A percentile compares a stretch with the other conserved stretches of the same genome.
phyloP scores from a whole-genome alignment of 129 eudicot species.

The Tagetes erecta region DNA sequence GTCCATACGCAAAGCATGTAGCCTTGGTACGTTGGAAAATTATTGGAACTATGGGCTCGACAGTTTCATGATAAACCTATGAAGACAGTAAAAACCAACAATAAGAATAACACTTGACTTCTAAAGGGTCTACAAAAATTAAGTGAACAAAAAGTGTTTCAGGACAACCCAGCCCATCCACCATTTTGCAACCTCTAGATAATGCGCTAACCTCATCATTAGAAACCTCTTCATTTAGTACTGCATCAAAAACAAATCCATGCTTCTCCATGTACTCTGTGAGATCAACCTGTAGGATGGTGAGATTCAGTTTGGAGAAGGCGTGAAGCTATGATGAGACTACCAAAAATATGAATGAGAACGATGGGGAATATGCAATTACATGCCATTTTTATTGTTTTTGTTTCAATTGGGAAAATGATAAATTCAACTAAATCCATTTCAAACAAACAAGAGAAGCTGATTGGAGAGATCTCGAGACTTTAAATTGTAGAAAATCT shows the following conservation, averaged over 20 bases:
- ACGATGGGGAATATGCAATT: background rate
- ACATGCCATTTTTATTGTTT: constrained; percentile 7
- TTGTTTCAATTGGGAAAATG: constrained; percentile 6
- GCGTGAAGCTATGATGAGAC: constrained; percentile 14
- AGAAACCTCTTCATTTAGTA: constrained; percentile 92
- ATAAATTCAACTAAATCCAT: background rate
- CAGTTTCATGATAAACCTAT: constrained; percentile 93
- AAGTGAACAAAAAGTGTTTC: background rate
- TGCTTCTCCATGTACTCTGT: constrained; percentile 96
- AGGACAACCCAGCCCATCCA: background rate
- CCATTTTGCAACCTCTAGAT: background rate
- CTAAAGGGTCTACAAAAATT: background rate
- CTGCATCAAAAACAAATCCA: constrained; percentile 98
- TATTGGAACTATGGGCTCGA: constrained; percentile 97
- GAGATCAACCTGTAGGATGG: constrained; percentile 72
- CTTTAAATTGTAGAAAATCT: background rate
- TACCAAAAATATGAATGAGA: background rate
- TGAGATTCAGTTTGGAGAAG: background rate
- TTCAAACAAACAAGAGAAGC: background rate
- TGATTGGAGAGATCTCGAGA: background rate
- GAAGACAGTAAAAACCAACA: constrained; percentile 14
- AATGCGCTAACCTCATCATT: constrained; percentile 77
- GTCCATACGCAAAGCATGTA: constrained; percentile 98
- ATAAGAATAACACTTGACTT: background rate
- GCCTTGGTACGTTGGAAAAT: constrained; percentile 98